phyloP scores from a whole-genome alignment of 805 yeast species.

The Kurtzmaniella fragi region DNA sequence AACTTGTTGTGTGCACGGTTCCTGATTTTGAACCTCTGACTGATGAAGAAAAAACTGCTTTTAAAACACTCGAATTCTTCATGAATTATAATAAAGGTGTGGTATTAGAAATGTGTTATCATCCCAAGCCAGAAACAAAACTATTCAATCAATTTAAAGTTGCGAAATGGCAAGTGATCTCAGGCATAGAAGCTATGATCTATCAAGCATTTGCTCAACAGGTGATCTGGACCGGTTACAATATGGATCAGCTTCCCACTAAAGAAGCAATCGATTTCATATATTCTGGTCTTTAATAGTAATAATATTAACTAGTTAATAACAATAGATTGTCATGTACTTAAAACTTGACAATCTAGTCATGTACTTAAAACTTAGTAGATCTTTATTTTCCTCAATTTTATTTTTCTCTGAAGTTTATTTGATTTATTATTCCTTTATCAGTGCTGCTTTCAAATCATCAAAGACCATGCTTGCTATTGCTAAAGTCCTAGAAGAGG shows the following conservation, averaged over 20 bases:
- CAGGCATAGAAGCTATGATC: conserved; percentile 26
- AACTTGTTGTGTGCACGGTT: conserved; percentile 21
- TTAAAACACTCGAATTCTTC: conserved; percentile 20
- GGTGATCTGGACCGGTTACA: conserved; percentile 25
- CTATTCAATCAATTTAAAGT: conserved; percentile 18
- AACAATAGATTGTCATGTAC: too few relatives aligned
- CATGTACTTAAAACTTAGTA: too few relatives aligned
- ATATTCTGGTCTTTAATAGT: conserved; percentile 5
- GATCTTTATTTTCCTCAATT: too few relatives aligned
- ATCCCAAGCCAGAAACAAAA: conserved; percentile 21
- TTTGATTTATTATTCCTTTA: too few relatives aligned
- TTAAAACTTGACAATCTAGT: too few relatives aligned
- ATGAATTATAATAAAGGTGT: conserved; percentile 12
- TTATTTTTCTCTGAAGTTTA: too few relatives aligned
- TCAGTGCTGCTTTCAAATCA: too few relatives aligned
- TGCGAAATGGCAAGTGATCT: conserved; percentile 23
- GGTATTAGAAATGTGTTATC: conserved; percentile 33
- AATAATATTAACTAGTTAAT: too few relatives aligned
- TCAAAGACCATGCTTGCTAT: too few relatives aligned
- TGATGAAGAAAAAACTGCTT: conserved; percentile 18
- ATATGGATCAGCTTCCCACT: conserved; percentile 19
- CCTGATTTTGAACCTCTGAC: conserved; percentile 23
- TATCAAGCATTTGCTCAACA: conserved; percentile 28
- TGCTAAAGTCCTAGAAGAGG: too few relatives aligned
- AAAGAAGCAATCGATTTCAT: conserved; percentile 15